Base-by-base conservation (phyloP, 768 basidiomycete species). In the Collybiopsis luxurians region DNA sequence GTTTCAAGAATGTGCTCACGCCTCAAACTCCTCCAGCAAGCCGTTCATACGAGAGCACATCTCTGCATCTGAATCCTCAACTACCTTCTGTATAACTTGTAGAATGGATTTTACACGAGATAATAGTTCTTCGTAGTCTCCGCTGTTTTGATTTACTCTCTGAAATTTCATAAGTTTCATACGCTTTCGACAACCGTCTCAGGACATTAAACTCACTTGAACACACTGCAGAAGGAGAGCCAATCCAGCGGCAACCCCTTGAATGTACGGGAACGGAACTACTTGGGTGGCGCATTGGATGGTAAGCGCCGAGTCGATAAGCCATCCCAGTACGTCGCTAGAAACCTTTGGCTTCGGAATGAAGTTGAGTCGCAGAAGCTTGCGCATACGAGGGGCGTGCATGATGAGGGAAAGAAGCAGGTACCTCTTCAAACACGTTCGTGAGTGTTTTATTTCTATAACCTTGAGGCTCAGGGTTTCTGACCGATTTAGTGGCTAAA, bases 11-110 rank as follows among this genome's bases (percentile, higher is more conserved):
- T 12, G 23, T 3, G 31, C 48, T 49, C 19, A 49, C 48, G 48
- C 31, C 7, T 49, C 48, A 6, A 49, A 49, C 31, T 49, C 48
- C 31, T 11, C 11, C n/a, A 49, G 23, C 1, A 49, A 17, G 19
- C 31, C 48, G 17, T 24, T 49, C 48, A 49, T 49, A 7, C 48
- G 48, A 31, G 31, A 28, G 34, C 48, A 49, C 48, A 49, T 49
- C 28, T 28, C 21, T 28, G n/a, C 34, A 49, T 49, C 48, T 7
- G 48, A 34, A 31, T 49, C 48, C n/a, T 49, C 30, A 4, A 34
- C 30, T 0, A 49, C 48, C 21, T 49, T 49, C 19, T 19, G 48
- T 30, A 49, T 49, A 26, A 49, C 48, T 21, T 34, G 28, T 11
- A 36, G 34, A 13, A 49, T 49, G 2, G 48, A 49, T n/a, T 49